phyloP scores from a whole-genome alignment of 164 flowering plant genomes.

The Vitis vinifera region ASM3070453v1 NC_081817.1:2299501-2300000 shows the following conservation, averaged over 20 bases:
- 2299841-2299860: no score
- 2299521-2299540: slow-evolving; percentile 80
- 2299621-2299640: no score
- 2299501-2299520: slow-evolving; percentile 28
- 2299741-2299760: slow-evolving; percentile 75
- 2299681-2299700: slow-evolving; percentile 79
- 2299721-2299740: slow-evolving; percentile 89
- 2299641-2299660: no score
- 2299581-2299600: no score
- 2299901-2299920: slow-evolving; percentile 28
- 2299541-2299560: slow-evolving; percentile 91
- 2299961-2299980: no score
- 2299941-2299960: no score
- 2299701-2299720: slow-evolving; percentile 89
- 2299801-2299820: neutral
- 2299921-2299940: no score
- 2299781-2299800: neutral
- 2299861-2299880: slow-evolving; percentile 43
- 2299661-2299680: slow-evolving; percentile 72
- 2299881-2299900: slow-evolving; percentile 58
- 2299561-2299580: slow-evolving; percentile 58
- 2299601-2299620: no score
- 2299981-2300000: neutral
- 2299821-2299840: neutral
- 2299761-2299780: slow-evolving; percentile 90